Evolutionary conservation across 176 grass and related monocot species (phyloP).

Genomic region (Cymbopogon citratus): DNA sequence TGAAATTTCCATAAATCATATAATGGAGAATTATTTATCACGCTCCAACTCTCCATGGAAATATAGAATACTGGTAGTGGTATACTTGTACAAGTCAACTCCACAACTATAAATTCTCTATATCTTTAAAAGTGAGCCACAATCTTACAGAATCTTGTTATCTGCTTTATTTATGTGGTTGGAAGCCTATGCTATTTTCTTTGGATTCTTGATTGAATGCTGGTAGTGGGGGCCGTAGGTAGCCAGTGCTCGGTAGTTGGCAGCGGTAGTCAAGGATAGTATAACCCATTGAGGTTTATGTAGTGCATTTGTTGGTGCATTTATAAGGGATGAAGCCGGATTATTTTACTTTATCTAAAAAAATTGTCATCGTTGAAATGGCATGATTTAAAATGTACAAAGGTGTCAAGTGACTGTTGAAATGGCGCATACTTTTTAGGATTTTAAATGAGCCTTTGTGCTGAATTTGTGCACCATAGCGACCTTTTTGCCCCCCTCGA

Average conservation of each 20-base stretch:
- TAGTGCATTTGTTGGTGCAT: background rate
- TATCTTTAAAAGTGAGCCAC: background rate
- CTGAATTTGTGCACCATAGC: background rate
- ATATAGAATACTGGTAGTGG: background rate
- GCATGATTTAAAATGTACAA: too few species aligned
- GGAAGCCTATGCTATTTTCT: background rate
- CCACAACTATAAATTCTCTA: background rate
- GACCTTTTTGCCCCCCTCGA: background rate
- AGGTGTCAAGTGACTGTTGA: slow-evolving; percentile 15
- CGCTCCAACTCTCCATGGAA: background rate
- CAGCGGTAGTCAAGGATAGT: background rate
- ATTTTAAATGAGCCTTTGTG: background rate
- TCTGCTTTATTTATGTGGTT: background rate
- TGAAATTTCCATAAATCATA: background rate
- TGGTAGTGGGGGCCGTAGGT: background rate
- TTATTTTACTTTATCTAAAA: background rate
- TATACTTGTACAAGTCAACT: background rate
- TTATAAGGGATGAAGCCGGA: background rate
- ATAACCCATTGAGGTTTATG: background rate
- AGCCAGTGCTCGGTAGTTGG: background rate
- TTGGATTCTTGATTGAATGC: background rate
- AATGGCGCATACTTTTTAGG: background rate
- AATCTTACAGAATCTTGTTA: background rate
- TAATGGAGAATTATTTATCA: background rate
- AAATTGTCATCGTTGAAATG: too few species aligned